These are phyloP conservation scores for Candida tropicalis DNA, from an alignment of 1,139 yeast species.

Conservation along the genomic window DNA sequence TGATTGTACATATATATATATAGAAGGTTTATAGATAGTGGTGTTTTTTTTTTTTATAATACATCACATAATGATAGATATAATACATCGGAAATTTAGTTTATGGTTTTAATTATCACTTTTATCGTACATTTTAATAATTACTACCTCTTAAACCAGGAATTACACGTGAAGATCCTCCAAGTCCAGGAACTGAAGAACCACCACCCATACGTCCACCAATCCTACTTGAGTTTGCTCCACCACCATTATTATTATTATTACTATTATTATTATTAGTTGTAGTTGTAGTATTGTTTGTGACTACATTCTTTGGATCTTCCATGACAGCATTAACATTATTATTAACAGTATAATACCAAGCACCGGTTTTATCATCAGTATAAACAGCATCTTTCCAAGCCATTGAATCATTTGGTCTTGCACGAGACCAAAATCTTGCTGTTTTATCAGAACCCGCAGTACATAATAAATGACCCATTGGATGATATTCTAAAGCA, in stretches of 20 bases:
- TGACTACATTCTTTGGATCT: constrained; percentile 21
- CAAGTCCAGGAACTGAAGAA: not conserved
- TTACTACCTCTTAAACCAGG: constrained; percentile 11
- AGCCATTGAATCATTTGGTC: constrained; percentile 87
- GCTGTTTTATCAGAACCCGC: constrained; percentile 95
- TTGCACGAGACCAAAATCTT: constrained; percentile 92
- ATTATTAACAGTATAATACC: constrained; percentile 72
- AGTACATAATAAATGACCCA: constrained; percentile 87
- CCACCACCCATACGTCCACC: not conserved
- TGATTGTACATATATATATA: not conserved
- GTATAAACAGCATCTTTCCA: constrained; percentile 77
- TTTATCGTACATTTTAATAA: too few relatives aligned
- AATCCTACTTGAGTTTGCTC: not conserved
- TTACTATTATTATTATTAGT: not conserved
- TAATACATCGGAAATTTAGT: too few relatives aligned
- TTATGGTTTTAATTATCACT: too few relatives aligned
- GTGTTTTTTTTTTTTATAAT: not conserved
- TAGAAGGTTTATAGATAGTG: constrained; percentile 7
- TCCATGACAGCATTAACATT: constrained; percentile 61
- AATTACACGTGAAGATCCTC: constrained; percentile 1
- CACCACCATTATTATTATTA: not conserved
- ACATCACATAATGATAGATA: not conserved
- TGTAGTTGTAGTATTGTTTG: not conserved
- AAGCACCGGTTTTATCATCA: constrained; percentile 69
- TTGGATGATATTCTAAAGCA: constrained; percentile 88